Evolutionary conservation across 306 rosid genomes (phyloP), one percentile per base, ranked within the genome.

Genomic region (Biancaea sappan): DNA sequence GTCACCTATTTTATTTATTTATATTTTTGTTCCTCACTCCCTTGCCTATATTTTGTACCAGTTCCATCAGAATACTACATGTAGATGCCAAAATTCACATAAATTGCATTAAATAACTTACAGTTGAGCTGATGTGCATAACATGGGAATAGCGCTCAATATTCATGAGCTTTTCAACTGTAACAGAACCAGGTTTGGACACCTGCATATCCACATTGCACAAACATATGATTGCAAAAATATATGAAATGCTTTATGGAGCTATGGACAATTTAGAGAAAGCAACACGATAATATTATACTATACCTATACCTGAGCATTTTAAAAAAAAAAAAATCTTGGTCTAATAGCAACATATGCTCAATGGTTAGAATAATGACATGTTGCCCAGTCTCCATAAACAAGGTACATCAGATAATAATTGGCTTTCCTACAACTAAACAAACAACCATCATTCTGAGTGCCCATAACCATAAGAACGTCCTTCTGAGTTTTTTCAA

Each of bases 101-200:
- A 31, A 50, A 7, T 48, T 44, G 75, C 56, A 71, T 19, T 8
- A 1, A 71, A 78, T 52, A 68, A 75, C 97, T 92, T 86, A 92
- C 99, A 5, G 99, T 94, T 15, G 99, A 94, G 79, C 99, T 94
- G 54, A 94, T 87, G 81, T 94, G 99, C 99, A 94, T 94, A 48
- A 94, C 99, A 82, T 94, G 99, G 80, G 99, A 94, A 84, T 90
- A 94, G 29, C 93, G 92, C 86, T 94, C 99, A 22, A 94, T 76
- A 59, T 92, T 88, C 99, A 90, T 94, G 41, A 92, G 88, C 83
- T 87, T 84, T 80, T 94, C 97, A 75, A 92, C 97, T 70, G 81
- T 83, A 14, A 94, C 97, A 37, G 99, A 94, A 43, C 96, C 99
- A 12, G 91, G 87, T 85, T 84, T 94, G 10, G 95, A 92, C 71